Base-by-base conservation (phyloP, 306 rosid genomes). In the Sophora flavescens region DNA sequence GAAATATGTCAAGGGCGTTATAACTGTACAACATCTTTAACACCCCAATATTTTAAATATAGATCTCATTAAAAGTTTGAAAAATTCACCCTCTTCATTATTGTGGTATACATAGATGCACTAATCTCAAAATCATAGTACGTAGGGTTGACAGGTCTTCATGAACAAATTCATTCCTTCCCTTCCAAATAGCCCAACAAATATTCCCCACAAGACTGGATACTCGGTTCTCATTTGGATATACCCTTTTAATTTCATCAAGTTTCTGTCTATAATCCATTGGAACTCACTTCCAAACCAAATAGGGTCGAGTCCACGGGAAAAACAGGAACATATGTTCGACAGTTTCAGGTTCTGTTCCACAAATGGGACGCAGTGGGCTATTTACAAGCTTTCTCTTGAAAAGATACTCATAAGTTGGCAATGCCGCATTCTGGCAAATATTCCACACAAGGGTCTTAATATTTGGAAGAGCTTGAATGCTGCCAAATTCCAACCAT, bases 201-300 rank as follows among this genome's bases (percentile, higher is more conserved):
- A 75, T 75, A 38, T 32, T 50, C 45, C 63, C 72, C 42, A 75
- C 72, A 6, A 51, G 80, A 63, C 42, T 44, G 22, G 4, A 75
- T 17, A 63, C 28, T 36, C 14, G 16, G 30, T 63, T 51, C 6
- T 44, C 63, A 63, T 75, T 57, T 12, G 72, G 80, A 63, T 63
- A 7, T 35, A 62, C 79, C 63, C 53, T 75, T 13, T 63, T 39
- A 48, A 75, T 75, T 51, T 75, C 58, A 6, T 33, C 52, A 9
- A 75, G 52, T 62, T 75, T 62, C 38, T 75, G 15, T 75, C 44
- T 9, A 51, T 9, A 45, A 72, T 63, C 71, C 80, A 52, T 42
- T 50, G 54, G 50, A 63, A 63, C 63, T 75, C 72, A 51, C 80
- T 63, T 18, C 68, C 80, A 63, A 75, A 75, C 80, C 72, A 75